Evolutionary conservation across 2,329 filamentous ascomycete species (phyloP).

Genomic region (Podosphaera xanthii): DNA sequence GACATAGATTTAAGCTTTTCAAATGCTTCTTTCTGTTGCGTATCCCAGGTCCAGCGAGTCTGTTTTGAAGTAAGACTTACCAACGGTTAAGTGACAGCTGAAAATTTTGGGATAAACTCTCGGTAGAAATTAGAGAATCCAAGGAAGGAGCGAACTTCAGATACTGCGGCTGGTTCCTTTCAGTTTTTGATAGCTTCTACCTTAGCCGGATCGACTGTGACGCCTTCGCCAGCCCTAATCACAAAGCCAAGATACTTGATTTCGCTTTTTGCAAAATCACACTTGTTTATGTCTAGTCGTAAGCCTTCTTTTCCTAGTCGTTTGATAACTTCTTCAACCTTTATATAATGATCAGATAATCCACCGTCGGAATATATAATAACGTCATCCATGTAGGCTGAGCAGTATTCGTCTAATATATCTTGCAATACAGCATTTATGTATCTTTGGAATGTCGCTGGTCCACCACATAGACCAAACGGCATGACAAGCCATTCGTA

Average conservation of each 20-base stretch:
- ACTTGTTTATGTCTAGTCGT: background rate
- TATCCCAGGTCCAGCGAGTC: background rate
- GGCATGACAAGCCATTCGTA: background rate
- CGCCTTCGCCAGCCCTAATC: background rate
- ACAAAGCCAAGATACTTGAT: background rate
- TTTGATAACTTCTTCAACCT: constrained; percentile 2
- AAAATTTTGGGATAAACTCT: background rate
- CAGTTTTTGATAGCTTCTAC: background rate
- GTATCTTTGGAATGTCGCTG: background rate
- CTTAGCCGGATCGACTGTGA: background rate
- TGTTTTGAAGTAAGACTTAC: background rate
- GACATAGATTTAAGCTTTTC: background rate
- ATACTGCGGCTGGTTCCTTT: background rate
- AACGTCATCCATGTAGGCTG: background rate
- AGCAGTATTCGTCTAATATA: background rate
- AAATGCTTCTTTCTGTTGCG: background rate
- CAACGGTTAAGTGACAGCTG: background rate
- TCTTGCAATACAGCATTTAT: background rate
- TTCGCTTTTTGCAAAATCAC: background rate
- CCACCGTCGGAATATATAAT: background rate
- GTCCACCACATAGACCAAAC: background rate
- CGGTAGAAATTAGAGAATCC: background rate
- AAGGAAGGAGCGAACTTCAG: background rate
- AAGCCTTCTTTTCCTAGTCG: background rate
- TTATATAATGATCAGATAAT: constrained; percentile 1